A percentile compares a stretch with the other conserved stretches of the same genome.
phyloP scores from a whole-genome alignment of 2,329 filamentous ascomycete genomes.

The Septoria linicola region DNA sequence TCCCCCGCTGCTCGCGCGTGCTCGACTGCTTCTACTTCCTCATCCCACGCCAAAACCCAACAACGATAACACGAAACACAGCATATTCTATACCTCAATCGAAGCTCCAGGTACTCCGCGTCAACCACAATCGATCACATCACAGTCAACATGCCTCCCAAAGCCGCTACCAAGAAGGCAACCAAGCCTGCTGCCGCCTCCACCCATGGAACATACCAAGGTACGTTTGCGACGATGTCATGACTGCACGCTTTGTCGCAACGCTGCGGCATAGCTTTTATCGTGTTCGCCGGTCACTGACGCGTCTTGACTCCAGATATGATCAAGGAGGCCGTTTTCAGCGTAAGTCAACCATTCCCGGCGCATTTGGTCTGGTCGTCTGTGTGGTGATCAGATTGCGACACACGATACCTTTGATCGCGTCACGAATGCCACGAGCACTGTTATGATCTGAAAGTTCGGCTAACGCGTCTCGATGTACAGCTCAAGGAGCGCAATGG shows the following conservation, averaged over 20 bases:
- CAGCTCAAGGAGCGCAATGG: conserved; percentile 71
- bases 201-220: conserved; percentile 65
- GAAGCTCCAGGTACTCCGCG: conserved; percentile 20
- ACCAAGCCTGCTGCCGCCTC: conserved; percentile 50
- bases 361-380: conserved; percentile 42
- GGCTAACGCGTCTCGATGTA: conserved; percentile 52
- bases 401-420: conserved; percentile 25
- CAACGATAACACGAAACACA: not conserved
- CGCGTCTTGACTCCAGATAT: conserved; percentile 61
- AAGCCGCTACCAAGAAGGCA: conserved; percentile 19
- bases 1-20: not conserved
- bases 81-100: conserved; percentile 18
- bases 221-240: conserved; percentile 51
- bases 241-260: conserved; percentile 23
- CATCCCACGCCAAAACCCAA: not conserved
- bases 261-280: conserved; percentile 15
- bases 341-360: conserved; percentile 59
- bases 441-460: conserved; percentile 22
- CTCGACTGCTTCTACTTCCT: not conserved
- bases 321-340: conserved; percentile 70
- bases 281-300: conserved; percentile 44
- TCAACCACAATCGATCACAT: conserved; percentile 22
- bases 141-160: conserved; percentile 26
- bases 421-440: conserved; percentile 10
- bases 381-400: conserved; percentile 26